These are phyloP conservation scores for Suillus subaureus DNA, from an alignment of 768 basidiomycete genomes.

Conservation along the genomic window DNA sequence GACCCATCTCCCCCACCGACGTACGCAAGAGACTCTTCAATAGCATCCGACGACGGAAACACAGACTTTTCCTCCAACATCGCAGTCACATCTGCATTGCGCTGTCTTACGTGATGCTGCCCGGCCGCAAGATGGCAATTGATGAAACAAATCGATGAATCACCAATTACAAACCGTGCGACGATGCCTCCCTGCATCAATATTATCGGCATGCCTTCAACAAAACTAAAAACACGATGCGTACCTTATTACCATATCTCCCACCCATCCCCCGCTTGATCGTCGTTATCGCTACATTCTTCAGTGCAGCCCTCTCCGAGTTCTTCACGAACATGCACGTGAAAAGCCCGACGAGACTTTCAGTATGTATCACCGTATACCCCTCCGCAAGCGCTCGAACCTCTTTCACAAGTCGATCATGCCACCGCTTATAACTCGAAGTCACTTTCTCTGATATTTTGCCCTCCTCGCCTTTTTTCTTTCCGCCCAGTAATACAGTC, in stretches of 20 bases:
- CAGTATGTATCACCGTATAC: conserved; percentile 82
- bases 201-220: neutral
- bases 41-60: conserved; percentile 49
- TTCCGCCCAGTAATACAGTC: conserved; percentile 76
- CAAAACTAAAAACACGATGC: conserved; percentile 17
- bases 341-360: conserved; percentile 90
- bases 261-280: conserved; percentile 94
- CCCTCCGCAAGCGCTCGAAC: conserved; percentile 79
- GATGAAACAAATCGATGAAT: conserved; percentile 92
- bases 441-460: conserved; percentile 78
- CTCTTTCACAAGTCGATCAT: conserved; percentile 73
- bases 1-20: conserved; percentile 92
- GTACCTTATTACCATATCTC: conserved; percentile 92
- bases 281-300: conserved; percentile 73
- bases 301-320: conserved; percentile 57
- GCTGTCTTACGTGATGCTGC: conserved; percentile 75
- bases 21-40: conserved; percentile 65
- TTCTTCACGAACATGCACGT: conserved; percentile 74
- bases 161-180: conserved; percentile 86
- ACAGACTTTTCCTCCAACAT: conserved; percentile 83
- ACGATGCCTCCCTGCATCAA: conserved; percentile 79
- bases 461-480: conserved; percentile 60
- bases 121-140: conserved; percentile 99
- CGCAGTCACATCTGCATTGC: conserved; percentile 86
- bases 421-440: conserved; percentile 85